phyloP scores from a whole-genome alignment of 2,329 filamentous ascomycete species.

The Sphaerulina musiva region DNA sequence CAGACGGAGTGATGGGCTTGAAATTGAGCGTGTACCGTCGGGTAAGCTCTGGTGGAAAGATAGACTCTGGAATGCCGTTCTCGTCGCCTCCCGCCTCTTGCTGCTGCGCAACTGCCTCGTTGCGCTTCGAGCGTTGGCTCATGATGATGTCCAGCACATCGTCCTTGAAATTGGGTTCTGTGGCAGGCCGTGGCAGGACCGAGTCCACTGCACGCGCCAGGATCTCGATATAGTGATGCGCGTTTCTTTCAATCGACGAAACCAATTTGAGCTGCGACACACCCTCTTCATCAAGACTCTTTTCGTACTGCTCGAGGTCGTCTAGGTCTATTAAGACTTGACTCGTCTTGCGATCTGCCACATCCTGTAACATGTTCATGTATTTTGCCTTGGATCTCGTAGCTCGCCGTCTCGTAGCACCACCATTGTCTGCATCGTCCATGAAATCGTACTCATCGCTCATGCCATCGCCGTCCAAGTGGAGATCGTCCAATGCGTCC shows the following conservation, averaged over 20 bases:
- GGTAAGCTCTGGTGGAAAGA: constrained; percentile 87
- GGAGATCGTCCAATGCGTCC: constrained; percentile 75
- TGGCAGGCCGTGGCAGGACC: constrained; percentile 69
- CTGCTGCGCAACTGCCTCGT: constrained; percentile 59
- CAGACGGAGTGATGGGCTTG: constrained; percentile 74
- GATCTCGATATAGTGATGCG: constrained; percentile 91
- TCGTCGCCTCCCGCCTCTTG: constrained; percentile 39
- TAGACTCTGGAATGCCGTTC: constrained; percentile 59
- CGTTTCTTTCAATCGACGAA: constrained; percentile 80
- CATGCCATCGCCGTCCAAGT: constrained; percentile 77
- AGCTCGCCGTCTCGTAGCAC: constrained; percentile 31
- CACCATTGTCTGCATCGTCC: constrained; percentile 58
- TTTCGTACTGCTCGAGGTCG: constrained; percentile 79
- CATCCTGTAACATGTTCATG: constrained; percentile 74
- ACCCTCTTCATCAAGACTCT: constrained; percentile 53
- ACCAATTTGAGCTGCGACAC: constrained; percentile 59
- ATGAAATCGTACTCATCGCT: constrained; percentile 92
- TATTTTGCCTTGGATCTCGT: constrained; percentile 68
- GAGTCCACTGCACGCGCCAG: constrained; percentile 82
- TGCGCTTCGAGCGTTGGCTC: constrained; percentile 80
- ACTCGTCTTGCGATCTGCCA: constrained; percentile 70
- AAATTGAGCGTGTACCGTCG: constrained; percentile 93
- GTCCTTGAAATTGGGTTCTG: constrained; percentile 88
- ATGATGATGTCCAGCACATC: constrained; percentile 96
- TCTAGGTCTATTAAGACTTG: constrained; percentile 85